Base-by-base conservation (phyloP, 1,284 basidiomycete genomes). In the Pseudozyma thailandica region DNA sequence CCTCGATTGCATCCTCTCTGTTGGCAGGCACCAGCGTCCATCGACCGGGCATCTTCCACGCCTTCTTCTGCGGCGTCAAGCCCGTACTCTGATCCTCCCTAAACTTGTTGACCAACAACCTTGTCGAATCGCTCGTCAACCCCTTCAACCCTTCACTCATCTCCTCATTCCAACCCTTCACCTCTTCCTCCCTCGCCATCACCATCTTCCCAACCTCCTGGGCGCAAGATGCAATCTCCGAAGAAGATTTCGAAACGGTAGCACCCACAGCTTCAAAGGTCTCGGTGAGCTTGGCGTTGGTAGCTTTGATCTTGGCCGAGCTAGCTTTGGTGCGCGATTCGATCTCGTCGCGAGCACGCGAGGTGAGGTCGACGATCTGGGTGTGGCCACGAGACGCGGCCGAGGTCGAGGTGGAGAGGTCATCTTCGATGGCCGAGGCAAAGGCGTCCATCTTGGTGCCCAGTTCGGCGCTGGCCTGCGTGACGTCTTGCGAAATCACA, bases 21-120 rank as follows among this genome's bases (percentile, higher is more conserved):
- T 64, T 59, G 7, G 39, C 33, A 1, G 77, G 74, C 16, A 79
- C 76, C 4, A 77, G 50, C 18, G 51, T 47, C 74, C 74, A 77
- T 16, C 51, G 28, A 1, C 46, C 51, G 2, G 70, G 60, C 51
- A 72, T 38, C 44, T 62, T 53, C 61, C 62, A 72, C 18, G 30
- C 50, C 13, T 59, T 65, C 43, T 76, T 76, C 49, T 72, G 68
- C 28, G 76, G 76, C 21, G 78, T 80, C n/a, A 60, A 51, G 13
- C 74, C 77, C 10, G 78, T 77, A 20, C 72, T 51, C 28, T 37
- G 58, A 31, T 75, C 58, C 39, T 59, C 37, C 23, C 50, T 57
- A 15, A 59, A 56, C n/a, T 41, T 53, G 21, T 50, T 38, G n/a
- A n/a, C 49, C 33, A 64, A 26, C 50, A 70, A 54, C 9, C 45